These are phyloP conservation scores for Penicillium italicum DNA, from an alignment of 2,329 filamentous ascomycete genomes.

Conservation along the genomic window DNA sequence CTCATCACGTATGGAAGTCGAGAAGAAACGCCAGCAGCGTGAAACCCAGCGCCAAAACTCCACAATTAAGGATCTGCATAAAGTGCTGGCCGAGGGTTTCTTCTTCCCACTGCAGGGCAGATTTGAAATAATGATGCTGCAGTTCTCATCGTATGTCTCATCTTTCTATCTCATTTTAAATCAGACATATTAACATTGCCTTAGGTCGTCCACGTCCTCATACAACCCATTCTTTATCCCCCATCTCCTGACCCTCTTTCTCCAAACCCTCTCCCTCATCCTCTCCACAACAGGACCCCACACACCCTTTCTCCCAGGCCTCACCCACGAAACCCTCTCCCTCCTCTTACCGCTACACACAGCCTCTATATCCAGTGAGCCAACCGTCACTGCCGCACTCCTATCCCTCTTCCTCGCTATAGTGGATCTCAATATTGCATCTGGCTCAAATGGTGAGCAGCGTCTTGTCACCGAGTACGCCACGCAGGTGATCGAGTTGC, in stretches of 20 bases:
- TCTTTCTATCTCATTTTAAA: not conserved
- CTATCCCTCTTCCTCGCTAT: constrained; percentile 76
- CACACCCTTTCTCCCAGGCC: constrained; percentile 68
- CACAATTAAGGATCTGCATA: constrained; percentile 73
- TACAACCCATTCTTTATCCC: constrained; percentile 68
- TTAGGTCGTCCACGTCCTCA: constrained; percentile 34
- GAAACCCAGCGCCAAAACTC: constrained; percentile 50
- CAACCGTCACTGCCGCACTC: constrained; percentile 67
- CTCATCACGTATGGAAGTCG: constrained; percentile 68
- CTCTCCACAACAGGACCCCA: constrained; percentile 79
- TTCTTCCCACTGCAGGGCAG: constrained; percentile 83
- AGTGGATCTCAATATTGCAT: constrained; percentile 68
- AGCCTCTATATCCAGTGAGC: constrained; percentile 54
- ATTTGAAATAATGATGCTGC: constrained; percentile 63
- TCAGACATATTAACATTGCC: constrained; percentile 8
- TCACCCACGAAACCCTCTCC: constrained; percentile 81
- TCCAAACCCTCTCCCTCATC: constrained; percentile 81
- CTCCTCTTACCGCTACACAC: constrained; percentile 69
- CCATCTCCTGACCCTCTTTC: constrained; percentile 70
- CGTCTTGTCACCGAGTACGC: constrained; percentile 70
- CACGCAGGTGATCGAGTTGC: constrained; percentile 75
- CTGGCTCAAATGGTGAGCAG: constrained; percentile 54
- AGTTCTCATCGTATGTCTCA: constrained; percentile 47
- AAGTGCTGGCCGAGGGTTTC: constrained; percentile 70
- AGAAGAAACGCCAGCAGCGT: constrained; percentile 50